Conservation (phyloP, 805 yeast species). For the Lachancea meyersii region DNA sequence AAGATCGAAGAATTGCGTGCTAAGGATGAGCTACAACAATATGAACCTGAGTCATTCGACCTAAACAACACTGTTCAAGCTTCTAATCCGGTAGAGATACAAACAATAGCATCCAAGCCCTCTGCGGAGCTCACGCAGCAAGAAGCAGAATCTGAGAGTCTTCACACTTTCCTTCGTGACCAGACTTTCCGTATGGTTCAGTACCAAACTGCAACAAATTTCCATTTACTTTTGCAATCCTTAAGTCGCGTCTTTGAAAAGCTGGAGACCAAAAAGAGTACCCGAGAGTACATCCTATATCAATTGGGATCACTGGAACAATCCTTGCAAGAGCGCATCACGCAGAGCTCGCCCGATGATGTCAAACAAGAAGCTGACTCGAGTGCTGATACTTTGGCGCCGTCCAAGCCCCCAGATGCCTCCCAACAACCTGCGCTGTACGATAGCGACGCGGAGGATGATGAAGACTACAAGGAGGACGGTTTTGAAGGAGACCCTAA, state of each 20-base stretch:
- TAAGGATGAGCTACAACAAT: conserved; percentile 3
- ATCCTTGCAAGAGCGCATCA: conserved; percentile 18
- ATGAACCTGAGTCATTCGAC: neutral
- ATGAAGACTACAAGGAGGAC: conserved; percentile 5
- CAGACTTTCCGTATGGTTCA: conserved; percentile 23
- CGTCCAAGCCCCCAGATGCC: conserved; percentile 1
- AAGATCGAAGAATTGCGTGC: conserved; percentile 4
- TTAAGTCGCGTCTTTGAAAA: conserved; percentile 26
- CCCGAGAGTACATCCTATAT: conserved; percentile 20
- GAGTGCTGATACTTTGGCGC: neutral
- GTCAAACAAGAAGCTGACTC: conserved; percentile 12
- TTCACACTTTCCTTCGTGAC: conserved; percentile 8
- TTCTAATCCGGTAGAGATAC: neutral
- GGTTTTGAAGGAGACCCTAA: conserved; percentile 12
- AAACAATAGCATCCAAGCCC: neutral
- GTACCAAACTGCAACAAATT: conserved; percentile 26
- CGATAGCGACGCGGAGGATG: conserved; percentile 10
- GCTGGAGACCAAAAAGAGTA: conserved; percentile 25
- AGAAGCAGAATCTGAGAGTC: neutral
- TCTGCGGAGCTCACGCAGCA: neutral
- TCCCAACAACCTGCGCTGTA: too few relatives aligned
- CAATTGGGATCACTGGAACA: conserved; percentile 23
- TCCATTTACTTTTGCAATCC: conserved; percentile 20
- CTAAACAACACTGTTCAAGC: neutral
- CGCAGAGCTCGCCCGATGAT: conserved; percentile 19